Percentiles rank a stretch among this genome's conserved stretches.
Evolutionary conservation across 208 protist species (phyloP).

Genomic region (Leishmania martiniquensis): DNA sequence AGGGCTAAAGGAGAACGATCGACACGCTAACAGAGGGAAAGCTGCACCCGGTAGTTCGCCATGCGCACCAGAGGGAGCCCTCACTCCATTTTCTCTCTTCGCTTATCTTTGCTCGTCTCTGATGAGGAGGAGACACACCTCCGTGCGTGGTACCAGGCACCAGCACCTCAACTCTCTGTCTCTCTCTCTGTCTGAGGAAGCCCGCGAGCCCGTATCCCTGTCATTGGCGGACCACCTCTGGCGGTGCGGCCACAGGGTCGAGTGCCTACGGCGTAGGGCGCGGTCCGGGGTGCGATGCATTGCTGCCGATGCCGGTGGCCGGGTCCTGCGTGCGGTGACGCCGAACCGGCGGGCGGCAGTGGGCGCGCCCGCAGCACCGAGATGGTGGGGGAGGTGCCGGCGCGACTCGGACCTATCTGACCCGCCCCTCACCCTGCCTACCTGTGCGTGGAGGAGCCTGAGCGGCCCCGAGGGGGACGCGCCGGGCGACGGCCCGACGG

Average conservation of each 20-base stretch:
- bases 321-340: neutral
- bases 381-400: neutral
- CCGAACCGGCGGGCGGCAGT: neutral
- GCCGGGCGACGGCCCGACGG: neutral
- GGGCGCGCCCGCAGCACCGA: neutral
- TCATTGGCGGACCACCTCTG: neutral
- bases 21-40: neutral
- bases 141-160: neutral
- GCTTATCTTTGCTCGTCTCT: neutral
- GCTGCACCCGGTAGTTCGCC: neutral
- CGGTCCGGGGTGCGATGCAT: neutral
- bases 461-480: neutral
- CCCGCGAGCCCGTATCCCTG: neutral
- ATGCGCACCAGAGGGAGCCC: neutral
- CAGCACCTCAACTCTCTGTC: neutral
- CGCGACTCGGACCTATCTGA: neutral
- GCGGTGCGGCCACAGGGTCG: neutral
- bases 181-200: neutral
- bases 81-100: constrained; percentile 8
- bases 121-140: neutral
- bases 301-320: neutral
- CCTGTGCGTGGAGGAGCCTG: neutral
- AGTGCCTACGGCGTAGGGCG: neutral
- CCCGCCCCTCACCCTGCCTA: neutral
- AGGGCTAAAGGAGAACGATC: neutral